A percentile compares a stretch with the other conserved stretches of the same genome.
These are phyloP conservation scores for Rhodamnia argentea DNA, from an alignment of 345 rosid genomes.

Conservation along the genomic window DNA sequence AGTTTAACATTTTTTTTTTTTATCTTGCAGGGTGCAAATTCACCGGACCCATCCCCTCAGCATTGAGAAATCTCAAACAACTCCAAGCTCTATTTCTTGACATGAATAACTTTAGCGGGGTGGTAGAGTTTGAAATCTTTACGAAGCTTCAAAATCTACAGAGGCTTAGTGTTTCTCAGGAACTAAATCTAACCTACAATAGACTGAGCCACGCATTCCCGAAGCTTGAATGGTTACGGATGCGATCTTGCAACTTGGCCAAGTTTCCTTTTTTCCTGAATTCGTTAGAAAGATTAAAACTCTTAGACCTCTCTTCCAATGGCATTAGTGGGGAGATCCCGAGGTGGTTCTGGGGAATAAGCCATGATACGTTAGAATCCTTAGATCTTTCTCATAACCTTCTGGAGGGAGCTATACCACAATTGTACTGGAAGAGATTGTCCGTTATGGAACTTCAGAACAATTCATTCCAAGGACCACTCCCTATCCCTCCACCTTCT, in stretches of 20 bases:
- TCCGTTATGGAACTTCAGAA: neutral
- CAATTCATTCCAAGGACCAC: neutral
- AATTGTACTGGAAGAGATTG: neutral
- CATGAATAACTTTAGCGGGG: too few species aligned
- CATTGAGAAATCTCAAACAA: too few species aligned
- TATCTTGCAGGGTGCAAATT: neutral
- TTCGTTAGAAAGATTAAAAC: neutral
- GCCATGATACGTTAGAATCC: neutral
- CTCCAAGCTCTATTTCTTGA: too few species aligned
- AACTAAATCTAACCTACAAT: too few species aligned
- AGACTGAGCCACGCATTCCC: neutral
- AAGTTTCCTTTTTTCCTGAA: neutral
- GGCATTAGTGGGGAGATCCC: neutral
- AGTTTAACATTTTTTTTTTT: neutral
- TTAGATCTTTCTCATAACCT: neutral
- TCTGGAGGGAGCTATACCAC: too few species aligned
- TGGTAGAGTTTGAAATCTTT: too few species aligned
- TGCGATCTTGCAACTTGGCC: neutral
- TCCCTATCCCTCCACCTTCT: neutral
- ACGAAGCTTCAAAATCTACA: too few species aligned
- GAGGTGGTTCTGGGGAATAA: neutral
- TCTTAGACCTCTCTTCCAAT: neutral
- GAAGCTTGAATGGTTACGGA: neutral
- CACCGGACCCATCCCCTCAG: neutral
- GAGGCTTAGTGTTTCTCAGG: too few species aligned